Conservation (phyloP, 805 yeast species). For the Saccharomyces jurei region DNA sequence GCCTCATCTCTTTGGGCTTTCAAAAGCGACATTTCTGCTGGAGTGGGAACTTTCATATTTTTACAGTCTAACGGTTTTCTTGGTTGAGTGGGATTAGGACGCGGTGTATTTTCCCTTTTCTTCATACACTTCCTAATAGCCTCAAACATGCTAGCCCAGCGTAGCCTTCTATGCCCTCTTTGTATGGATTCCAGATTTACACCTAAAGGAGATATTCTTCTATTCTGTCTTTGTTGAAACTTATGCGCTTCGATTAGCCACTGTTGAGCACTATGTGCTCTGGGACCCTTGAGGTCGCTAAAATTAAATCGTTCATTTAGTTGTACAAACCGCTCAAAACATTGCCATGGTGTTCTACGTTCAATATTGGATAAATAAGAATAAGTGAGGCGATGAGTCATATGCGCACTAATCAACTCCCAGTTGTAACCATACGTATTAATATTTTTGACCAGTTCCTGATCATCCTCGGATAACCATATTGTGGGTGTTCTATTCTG, state of each 20-base stretch:
- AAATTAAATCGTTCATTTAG: slow-evolving; percentile 82
- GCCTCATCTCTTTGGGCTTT: slow-evolving; percentile 83
- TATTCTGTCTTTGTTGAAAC: slow-evolving; percentile 78
- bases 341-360: slow-evolving; percentile 97
- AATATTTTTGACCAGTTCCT: slow-evolving; percentile 65
- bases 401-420: slow-evolving; percentile 80
- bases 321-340: slow-evolving; percentile 93
- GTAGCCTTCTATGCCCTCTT: slow-evolving; percentile 78
- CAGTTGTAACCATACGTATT: slow-evolving; percentile 87
- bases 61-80: slow-evolving; percentile 36
- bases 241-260: slow-evolving; percentile 91
- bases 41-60: slow-evolving; percentile 57
- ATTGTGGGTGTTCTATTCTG: slow-evolving; percentile 85
- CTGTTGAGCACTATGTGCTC: slow-evolving; percentile 73
- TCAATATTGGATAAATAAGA: slow-evolving; percentile 82
- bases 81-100: slow-evolving; percentile 43
- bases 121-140: slow-evolving; percentile 86
- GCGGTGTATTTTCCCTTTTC: slow-evolving; percentile 72
- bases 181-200: slow-evolving; percentile 91
- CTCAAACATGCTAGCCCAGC: slow-evolving; percentile 98
- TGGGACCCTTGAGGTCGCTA: slow-evolving; percentile 78
- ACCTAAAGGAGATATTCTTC: slow-evolving; percentile 86
- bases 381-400: slow-evolving; percentile 57
- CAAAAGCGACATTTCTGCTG: slow-evolving; percentile 74
- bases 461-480: slow-evolving; percentile 94